phyloP scores from a whole-genome alignment of 768 basidiomycete genomes.

The Psilocybe sp. region DNA sequence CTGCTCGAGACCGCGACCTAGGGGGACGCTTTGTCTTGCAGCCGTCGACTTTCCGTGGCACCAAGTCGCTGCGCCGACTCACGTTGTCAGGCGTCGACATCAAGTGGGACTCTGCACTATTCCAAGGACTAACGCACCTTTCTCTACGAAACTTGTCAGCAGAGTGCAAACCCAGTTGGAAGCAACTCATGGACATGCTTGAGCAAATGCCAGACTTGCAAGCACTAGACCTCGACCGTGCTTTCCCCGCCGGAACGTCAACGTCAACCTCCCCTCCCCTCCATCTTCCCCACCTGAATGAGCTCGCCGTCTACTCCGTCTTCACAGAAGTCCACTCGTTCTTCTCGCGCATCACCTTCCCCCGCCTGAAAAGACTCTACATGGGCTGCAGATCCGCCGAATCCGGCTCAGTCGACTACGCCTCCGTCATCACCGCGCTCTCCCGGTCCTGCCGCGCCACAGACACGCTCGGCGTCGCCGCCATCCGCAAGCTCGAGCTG shows the following conservation, averaged over 20 bases:
- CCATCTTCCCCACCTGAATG: constrained; percentile 4
- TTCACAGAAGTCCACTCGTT: background rate
- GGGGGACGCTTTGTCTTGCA: background rate
- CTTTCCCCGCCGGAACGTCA: background rate
- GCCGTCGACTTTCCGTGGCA: background rate
- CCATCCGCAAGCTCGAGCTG: too few species aligned
- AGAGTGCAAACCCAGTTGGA: constrained; percentile 25
- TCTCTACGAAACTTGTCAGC: constrained; percentile 26
- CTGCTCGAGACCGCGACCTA: too few species aligned
- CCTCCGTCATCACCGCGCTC: too few species aligned
- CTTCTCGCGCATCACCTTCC: too few species aligned
- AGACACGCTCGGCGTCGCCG: too few species aligned
- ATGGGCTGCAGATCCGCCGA: too few species aligned
- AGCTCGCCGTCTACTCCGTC: background rate
- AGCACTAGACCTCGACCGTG: constrained; percentile 1
- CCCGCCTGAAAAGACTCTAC: too few species aligned
- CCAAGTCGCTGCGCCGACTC: constrained; percentile 27
- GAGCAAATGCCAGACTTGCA: constrained; percentile 1
- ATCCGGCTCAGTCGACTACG: too few species aligned
- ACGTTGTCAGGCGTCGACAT: constrained; percentile 32
- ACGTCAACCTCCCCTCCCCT: background rate
- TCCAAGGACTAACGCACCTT: constrained; percentile 34
- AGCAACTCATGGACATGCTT: constrained; percentile 19
- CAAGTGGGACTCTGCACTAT: constrained; percentile 31
- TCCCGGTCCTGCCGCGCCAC: too few species aligned